Evolutionary conservation across 139 green algal genomes (phyloP).

Genomic region (Astrephomene gubernaculifera): DNA sequence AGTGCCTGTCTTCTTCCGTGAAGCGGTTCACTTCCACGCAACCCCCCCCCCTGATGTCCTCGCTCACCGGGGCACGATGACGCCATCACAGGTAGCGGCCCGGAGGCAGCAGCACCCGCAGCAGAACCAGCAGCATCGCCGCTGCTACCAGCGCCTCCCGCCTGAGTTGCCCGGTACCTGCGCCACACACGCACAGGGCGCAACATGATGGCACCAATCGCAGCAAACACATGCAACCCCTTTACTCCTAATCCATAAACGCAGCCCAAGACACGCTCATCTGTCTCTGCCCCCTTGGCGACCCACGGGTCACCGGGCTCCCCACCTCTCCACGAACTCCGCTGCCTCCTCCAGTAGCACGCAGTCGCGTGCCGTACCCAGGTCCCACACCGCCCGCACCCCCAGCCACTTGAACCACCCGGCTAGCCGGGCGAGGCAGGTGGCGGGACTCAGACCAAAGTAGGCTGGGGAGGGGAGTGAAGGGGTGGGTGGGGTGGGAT

Average conservation of each 20-base stretch:
- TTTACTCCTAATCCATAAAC: no score
- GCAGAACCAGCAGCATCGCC: no score
- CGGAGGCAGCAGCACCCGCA: not conserved
- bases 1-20: no score
- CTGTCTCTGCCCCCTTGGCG: no score
- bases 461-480: constrained; percentile 25
- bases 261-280: no score
- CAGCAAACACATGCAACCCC: no score
- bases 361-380: constrained; percentile 73
- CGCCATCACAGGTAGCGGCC: constrained; percentile 13
- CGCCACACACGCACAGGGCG: no score
- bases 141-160: no score
- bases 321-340: constrained; percentile 84
- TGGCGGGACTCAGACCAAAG: constrained; percentile 44
- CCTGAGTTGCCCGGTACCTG: not conserved
- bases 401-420: constrained; percentile 51
- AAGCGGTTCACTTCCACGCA: no score
- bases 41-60: no score
- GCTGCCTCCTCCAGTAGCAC: constrained; percentile 83
- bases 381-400: constrained; percentile 80
- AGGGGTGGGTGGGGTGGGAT: not conserved
- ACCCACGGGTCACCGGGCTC: no score
- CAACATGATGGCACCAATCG: no score
- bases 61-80: constrained; percentile 26
- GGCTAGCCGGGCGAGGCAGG: constrained; percentile 48